A percentile compares a stretch with the other conserved stretches of the same genome.
phyloP scores from a whole-genome alignment of 768 basidiomycete species.

The Ephemerocybe angulata region DNA sequence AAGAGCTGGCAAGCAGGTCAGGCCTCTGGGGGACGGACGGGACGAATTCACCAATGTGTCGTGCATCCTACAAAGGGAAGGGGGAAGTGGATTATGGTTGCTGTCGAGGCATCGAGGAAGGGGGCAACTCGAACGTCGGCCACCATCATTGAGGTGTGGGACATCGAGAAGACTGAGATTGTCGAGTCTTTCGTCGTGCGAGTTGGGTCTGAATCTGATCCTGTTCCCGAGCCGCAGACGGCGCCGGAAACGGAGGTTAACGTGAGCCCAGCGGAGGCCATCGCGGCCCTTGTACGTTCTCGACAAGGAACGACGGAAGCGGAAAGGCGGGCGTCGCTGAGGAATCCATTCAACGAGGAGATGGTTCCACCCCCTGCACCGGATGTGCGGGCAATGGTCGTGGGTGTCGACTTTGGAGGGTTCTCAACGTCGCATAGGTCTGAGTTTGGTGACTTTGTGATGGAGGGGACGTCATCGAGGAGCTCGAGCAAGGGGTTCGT shows the following conservation, averaged over 20 bases:
- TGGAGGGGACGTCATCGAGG: slow-evolving; percentile 37
- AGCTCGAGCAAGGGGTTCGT: slow-evolving; percentile 61
- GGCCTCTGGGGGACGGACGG: slow-evolving; percentile 38
- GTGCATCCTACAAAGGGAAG: slow-evolving; percentile 85
- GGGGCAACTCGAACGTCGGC: slow-evolving; percentile 40
- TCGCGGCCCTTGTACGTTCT: slow-evolving; percentile 72
- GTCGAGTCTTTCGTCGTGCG: slow-evolving; percentile 78
- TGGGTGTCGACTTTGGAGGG: slow-evolving; percentile 76
- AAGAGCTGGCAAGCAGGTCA: slow-evolving; percentile 80
- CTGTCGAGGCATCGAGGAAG: slow-evolving; percentile 55
- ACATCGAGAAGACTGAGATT: slow-evolving; percentile 75
- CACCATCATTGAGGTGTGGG: slow-evolving; percentile 83
- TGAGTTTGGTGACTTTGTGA: slow-evolving; percentile 43
- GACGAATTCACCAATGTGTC: slow-evolving; percentile 67
- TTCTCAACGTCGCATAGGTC: slow-evolving; percentile 51
- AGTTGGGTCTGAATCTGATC: slow-evolving; percentile 42
- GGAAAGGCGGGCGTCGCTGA: slow-evolving; percentile 28
- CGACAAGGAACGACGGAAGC: slow-evolving; percentile 15
- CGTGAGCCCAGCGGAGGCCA: slow-evolving; percentile 64
- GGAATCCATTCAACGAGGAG: slow-evolving; percentile 32
- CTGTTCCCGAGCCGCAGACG: slow-evolving; percentile 51
- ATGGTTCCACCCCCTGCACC: slow-evolving; percentile 47
- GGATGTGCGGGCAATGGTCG: slow-evolving; percentile 67
- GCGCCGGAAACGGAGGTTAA: slow-evolving; percentile 54
- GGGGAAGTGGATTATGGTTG: slow-evolving; percentile 88